These are phyloP conservation scores for Magnolia changhungtana DNA, from an alignment of 164 flowering plant genomes.

Conservation along the genomic window DNA sequence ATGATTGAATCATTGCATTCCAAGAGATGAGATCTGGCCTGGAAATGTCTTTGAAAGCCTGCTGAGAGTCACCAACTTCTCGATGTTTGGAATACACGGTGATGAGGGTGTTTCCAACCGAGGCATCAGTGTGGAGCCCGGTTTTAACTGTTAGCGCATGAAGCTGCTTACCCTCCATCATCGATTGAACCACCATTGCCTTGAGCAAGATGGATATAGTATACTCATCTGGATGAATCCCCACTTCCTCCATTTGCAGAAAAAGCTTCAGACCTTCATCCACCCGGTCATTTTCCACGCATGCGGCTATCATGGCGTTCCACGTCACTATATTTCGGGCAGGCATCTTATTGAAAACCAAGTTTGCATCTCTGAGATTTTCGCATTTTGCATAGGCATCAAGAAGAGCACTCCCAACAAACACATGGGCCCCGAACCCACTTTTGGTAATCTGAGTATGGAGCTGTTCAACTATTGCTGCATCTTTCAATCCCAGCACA, in stretches of 20 bases:
- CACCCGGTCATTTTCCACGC: slow-evolving; percentile 5
- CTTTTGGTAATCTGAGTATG: slow-evolving; percentile 21
- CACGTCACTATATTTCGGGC: slow-evolving; percentile 15
- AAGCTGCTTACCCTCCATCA: slow-evolving; percentile 15
- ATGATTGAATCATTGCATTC: slow-evolving; percentile 17
- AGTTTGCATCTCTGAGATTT: slow-evolving; percentile 9
- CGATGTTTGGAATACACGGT: slow-evolving; percentile 17
- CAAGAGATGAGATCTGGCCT: slow-evolving; percentile 10
- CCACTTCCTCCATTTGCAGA: slow-evolving; percentile 13
- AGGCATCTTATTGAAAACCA: slow-evolving; percentile 13
- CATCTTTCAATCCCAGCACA: slow-evolving; percentile 7
- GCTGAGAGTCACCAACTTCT: slow-evolving; percentile 1
- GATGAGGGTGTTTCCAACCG: slow-evolving; percentile 15
- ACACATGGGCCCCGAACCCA: slow-evolving; percentile 10
- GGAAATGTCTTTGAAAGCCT: slow-evolving; percentile 13
- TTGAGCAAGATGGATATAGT: slow-evolving; percentile 18
- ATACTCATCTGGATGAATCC: slow-evolving; percentile 15
- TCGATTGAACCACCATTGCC: slow-evolving; percentile 6
- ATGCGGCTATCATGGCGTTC: slow-evolving; percentile 18
- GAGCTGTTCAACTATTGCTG: slow-evolving; percentile 12
- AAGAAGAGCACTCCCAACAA: slow-evolving; percentile 20
- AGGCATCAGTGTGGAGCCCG: slow-evolving; percentile 12
- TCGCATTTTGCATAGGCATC: slow-evolving; percentile 13
- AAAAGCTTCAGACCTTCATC: slow-evolving; percentile 15
- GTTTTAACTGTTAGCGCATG: slow-evolving; percentile 13